Percentiles rank a stretch among this genome's conserved stretches.
Evolutionary conservation across 805 yeast species (phyloP).

Genomic region (Suhomyces emberorum): DNA sequence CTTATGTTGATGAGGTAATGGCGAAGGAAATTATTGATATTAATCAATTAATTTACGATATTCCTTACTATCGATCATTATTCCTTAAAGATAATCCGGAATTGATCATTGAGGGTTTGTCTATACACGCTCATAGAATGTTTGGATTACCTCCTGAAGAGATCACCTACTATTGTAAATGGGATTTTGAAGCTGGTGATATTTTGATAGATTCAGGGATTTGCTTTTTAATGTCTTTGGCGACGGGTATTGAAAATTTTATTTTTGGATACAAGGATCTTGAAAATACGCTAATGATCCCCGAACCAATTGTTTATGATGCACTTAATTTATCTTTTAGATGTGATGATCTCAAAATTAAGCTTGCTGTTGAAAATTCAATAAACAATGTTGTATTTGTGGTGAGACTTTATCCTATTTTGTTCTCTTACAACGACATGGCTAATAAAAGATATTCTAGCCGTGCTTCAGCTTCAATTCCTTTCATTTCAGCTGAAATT

Average conservation of each 20-base stretch:
- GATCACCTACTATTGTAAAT: conserved; percentile 83
- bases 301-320: conserved; percentile 59
- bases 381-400: conserved; percentile 15
- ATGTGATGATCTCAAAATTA: conserved; percentile 46
- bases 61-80: conserved; percentile 19
- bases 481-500: conserved; percentile 38
- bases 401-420: conserved; percentile 18
- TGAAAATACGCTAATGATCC: conserved; percentile 69
- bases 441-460: conserved; percentile 64
- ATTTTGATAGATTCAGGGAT: conserved; percentile 52
- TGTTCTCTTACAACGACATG: conserved; percentile 60
- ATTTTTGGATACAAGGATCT: conserved; percentile 64
- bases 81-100: conserved; percentile 6
- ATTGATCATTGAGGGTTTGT: conserved; percentile 53
- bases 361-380: conserved; percentile 31
- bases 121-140: conserved; percentile 84
- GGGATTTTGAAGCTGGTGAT: conserved; percentile 77
- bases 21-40: background rate
- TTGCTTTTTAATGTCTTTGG: conserved; percentile 41
- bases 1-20: conserved; percentile 21
- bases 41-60: conserved; percentile 19
- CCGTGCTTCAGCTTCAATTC: conserved; percentile 49
- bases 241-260: conserved; percentile 43
- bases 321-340: conserved; percentile 61
- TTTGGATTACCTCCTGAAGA: conserved; percentile 89